These are phyloP conservation scores for Neopestalotiopsis sp. DNA, from an alignment of 2,329 filamentous ascomycete genomes.

Conservation along the genomic window DNA sequence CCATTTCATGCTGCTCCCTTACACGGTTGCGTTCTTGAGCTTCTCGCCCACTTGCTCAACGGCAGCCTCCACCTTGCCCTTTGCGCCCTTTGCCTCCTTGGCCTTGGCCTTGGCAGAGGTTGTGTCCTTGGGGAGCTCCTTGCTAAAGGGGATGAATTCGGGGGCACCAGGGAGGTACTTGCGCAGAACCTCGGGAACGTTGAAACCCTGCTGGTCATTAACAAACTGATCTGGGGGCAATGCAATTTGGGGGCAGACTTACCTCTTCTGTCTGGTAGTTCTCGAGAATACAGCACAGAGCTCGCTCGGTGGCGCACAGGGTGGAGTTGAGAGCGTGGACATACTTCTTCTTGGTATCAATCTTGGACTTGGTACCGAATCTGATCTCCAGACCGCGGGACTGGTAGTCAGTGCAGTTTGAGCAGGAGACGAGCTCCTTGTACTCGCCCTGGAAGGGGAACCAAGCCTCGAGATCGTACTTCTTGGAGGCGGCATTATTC, in stretches of 20 bases:
- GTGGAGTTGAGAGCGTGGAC: constrained; percentile 93
- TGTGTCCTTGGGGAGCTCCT: constrained; percentile 80
- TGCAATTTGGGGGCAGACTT: constrained; percentile 35
- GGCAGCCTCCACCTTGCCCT: constrained; percentile 31
- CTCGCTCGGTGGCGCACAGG: constrained; percentile 87
- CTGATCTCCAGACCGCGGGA: constrained; percentile 91
- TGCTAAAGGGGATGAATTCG: constrained; percentile 86
- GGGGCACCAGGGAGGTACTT: constrained; percentile 91
- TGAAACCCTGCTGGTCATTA: constrained; percentile 62
- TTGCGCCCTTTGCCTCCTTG: constrained; percentile 34
- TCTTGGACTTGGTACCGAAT: constrained; percentile 85
- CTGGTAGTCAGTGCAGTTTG: constrained; percentile 98
- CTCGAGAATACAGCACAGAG: constrained; percentile 92
- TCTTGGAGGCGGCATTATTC: constrained; percentile 89
- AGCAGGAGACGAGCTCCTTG: constrained; percentile 97
- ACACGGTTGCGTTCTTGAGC: constrained; percentile 33
- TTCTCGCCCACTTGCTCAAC: constrained; percentile 33
- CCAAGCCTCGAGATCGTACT: constrained; percentile 95
- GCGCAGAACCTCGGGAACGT: constrained; percentile 80
- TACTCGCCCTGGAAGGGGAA: constrained; percentile 91
- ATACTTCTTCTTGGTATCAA: constrained; percentile 87
- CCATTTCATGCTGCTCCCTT: constrained; percentile 4
- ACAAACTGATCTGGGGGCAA: not conserved
- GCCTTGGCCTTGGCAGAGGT: constrained; percentile 61
- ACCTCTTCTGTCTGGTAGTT: constrained; percentile 94